Conservation (phyloP, 169 alveolate genomes). For the Plasmodium fragile region DNA sequence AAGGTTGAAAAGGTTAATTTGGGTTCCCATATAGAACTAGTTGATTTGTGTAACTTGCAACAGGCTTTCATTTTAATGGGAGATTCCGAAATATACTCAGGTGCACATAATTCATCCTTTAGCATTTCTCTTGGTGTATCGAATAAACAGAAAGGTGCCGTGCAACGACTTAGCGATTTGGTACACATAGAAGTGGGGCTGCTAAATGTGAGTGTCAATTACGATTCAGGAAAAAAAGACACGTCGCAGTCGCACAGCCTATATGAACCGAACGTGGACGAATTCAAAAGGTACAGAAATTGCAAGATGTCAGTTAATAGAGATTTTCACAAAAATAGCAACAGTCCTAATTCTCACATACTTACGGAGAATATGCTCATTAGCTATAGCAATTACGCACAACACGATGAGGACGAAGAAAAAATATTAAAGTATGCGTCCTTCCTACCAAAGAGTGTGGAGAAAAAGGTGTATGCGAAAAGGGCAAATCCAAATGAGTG, state of each 20-base stretch:
- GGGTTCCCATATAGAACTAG: conserved; percentile 61
- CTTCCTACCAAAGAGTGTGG: conserved; percentile 16
- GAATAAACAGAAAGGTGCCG: background rate
- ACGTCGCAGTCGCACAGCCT: background rate
- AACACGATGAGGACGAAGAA: background rate
- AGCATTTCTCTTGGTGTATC: conserved; percentile 14
- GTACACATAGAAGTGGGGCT: conserved; percentile 40
- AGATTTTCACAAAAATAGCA: background rate
- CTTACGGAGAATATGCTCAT: conserved; percentile 2
- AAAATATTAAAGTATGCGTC: conserved; percentile 27
- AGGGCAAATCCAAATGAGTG: conserved; percentile 18
- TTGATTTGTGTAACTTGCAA: conserved; percentile 11
- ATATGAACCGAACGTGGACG: background rate
- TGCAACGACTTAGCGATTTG: conserved; percentile 5
- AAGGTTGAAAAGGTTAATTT: conserved; percentile 8
- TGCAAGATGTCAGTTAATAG: conserved; percentile 11
- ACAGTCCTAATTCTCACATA: background rate
- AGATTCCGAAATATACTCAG: conserved; percentile 45
- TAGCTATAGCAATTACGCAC: conserved; percentile 1
- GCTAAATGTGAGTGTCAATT: conserved; percentile 7
- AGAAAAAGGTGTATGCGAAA: conserved; percentile 27
- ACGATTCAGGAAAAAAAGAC: background rate
- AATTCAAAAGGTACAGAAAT: background rate
- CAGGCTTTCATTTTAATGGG: conserved; percentile 25
- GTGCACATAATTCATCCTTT: conserved; percentile 40